Conservation (phyloP, 257 asterid species). For the Hygrophila difformis region DNA sequence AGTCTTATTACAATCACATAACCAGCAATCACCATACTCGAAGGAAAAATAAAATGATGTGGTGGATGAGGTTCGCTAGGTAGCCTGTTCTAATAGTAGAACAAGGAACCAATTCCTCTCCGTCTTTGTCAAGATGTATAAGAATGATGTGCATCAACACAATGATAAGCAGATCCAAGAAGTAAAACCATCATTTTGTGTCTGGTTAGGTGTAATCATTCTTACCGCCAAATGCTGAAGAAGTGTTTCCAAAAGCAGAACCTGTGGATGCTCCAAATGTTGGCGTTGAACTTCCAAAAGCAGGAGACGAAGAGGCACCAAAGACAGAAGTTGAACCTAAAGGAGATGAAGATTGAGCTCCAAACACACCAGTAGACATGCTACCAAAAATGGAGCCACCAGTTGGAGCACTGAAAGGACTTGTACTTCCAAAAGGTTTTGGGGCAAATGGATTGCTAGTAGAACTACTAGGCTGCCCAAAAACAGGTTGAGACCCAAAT, state of each 20-base stretch:
- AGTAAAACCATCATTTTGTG: not conserved
- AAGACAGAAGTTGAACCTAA: constrained; percentile 79
- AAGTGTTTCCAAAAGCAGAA: constrained; percentile 68
- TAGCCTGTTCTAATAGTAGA: too few species aligned
- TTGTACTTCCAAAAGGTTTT: constrained; percentile 73
- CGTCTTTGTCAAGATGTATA: too few species aligned
- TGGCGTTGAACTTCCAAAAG: constrained; percentile 78
- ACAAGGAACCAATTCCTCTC: too few species aligned
- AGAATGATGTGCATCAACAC: too few species aligned
- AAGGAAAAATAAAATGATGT: too few species aligned
- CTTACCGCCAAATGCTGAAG: constrained; percentile 64
- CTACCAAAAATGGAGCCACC: constrained; percentile 86
- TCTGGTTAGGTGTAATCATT: not conserved
- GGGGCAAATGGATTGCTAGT: constrained; percentile 90
- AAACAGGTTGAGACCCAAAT: constrained; percentile 82
- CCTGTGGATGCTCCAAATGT: constrained; percentile 82
- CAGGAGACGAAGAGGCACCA: constrained; percentile 90
- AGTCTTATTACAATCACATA: too few species aligned
- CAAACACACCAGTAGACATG: constrained; percentile 91
- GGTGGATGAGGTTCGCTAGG: too few species aligned
- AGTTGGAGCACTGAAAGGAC: constrained; percentile 83
- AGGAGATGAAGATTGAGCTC: constrained; percentile 75
- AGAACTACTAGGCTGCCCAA: constrained; percentile 77
- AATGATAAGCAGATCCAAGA: too few species aligned
- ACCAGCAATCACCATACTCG: too few species aligned